Evolutionary conservation across 1,284 basidiomycete genomes (phyloP).

Genomic region (Rhodotorula sp.): DNA sequence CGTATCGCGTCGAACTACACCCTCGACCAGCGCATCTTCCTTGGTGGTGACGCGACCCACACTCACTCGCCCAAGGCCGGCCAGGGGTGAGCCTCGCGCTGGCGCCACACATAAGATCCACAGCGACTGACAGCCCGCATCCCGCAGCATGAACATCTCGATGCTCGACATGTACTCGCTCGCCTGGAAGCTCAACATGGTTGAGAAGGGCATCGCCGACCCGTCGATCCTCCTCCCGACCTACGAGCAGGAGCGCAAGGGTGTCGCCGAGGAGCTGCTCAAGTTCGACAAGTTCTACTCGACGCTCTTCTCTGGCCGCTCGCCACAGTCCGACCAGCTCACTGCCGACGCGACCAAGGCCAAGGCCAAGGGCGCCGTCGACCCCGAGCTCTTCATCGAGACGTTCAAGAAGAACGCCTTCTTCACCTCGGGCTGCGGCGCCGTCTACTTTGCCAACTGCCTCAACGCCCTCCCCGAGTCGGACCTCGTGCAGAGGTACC

Average conservation of each 20-base stretch:
- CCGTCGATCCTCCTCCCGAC: constrained; percentile 49
- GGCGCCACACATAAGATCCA: background rate
- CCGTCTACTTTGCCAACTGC: constrained; percentile 45
- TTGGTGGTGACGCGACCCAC: constrained; percentile 54
- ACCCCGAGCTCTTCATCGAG: constrained; percentile 46
- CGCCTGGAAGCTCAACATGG: constrained; percentile 53
- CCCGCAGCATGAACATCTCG: constrained; percentile 52
- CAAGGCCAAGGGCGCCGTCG: constrained; percentile 40
- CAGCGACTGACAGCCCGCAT: background rate
- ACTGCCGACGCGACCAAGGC: constrained; percentile 40
- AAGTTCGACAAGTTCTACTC: constrained; percentile 53
- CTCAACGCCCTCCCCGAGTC: constrained; percentile 45
- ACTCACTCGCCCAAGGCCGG: constrained; percentile 54
- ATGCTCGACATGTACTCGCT: constrained; percentile 54
- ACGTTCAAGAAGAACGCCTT: constrained; percentile 47
- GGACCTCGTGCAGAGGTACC: constrained; percentile 42
- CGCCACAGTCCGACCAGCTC: constrained; percentile 40
- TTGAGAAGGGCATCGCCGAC: constrained; percentile 53
- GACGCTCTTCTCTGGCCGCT: constrained; percentile 49
- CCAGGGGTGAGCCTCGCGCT: constrained; percentile 36
- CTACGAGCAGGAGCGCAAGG: constrained; percentile 53
- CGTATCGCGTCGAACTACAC: constrained; percentile 46
- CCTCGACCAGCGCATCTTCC: constrained; percentile 49
- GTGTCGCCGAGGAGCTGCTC: constrained; percentile 52
- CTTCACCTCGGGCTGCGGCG: constrained; percentile 47